Base-by-base conservation (phyloP, 2,329 filamentous ascomycete genomes). In the Aspergillus aculeatus region DNA sequence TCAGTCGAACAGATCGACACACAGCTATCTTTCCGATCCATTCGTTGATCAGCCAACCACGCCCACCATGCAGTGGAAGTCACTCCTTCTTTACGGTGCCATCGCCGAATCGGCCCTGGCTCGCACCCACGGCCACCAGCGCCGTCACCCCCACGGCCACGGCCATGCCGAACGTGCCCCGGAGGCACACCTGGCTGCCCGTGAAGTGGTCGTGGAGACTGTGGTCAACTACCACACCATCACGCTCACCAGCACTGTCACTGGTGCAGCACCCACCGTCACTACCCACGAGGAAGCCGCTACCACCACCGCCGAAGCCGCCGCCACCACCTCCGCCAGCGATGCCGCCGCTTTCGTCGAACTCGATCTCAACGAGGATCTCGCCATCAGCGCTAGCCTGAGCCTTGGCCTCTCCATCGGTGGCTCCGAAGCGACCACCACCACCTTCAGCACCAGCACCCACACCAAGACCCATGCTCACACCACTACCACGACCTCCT, bases 31-130 rank as follows among this genome's bases (percentile, higher is more conserved):
- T 50, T 51, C 44, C 54, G 56, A 50, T 57, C 38, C 21, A 54
- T 47, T 57, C 44, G 21, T 38, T 54, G 52, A 38, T 32, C 24
- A 47, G 51, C 19, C 23, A 24, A 32, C 41, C 12, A 19, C 48
- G 29, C 57, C 54, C 53, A 64, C 32, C 41, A 74, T 74, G 72
- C 69, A 72, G 67, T 63, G 73, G 64, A 71, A 70, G 57, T 68
- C 65, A 38, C 48, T 69, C 57, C 47, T 69, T 64, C 56, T 74
- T 50, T 54, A 71, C 51, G 57, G 66, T 29, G 63, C 68, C 38
- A 58, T 69, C 57, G 68, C 69, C 55, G 62, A 68, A 52, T 62
- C 66, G 48, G 67, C 65, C 56, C 56, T 68, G 58, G 66, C 66
- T 60, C 65, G 69, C 54, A 47, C 63, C 12, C 72, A 73, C 57